Percentiles rank a stretch among this genome's conserved stretches.
Conservation (phyloP, 352 stramenopile genomes). For the Phytophthora meadii region DNA sequence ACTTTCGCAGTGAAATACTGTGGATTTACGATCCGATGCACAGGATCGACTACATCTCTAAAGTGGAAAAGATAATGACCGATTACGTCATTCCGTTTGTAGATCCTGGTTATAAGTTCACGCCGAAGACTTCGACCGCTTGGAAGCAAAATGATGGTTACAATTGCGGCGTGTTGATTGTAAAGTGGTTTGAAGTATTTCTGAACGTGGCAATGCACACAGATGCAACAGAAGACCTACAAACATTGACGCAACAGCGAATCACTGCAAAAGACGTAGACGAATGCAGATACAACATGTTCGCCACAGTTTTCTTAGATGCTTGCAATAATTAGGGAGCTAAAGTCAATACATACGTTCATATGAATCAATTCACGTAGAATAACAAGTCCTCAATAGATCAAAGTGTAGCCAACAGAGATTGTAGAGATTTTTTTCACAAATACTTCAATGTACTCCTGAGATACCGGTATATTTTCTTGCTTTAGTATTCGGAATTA, state of each 20-base stretch:
- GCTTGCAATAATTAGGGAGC: neutral
- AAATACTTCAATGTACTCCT: too few relatives aligned
- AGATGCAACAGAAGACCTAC: neutral
- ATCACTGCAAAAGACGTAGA: neutral
- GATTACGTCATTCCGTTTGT: neutral
- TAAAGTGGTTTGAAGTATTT: conserved; percentile 7
- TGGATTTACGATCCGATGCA: conserved; percentile 8
- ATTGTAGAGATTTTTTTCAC: too few relatives aligned
- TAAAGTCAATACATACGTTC: neutral
- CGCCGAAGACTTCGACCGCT: neutral
- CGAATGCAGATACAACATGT: conserved; percentile 6
- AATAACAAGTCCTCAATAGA: too few relatives aligned
- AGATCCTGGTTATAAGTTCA: neutral
- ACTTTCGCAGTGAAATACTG: conserved; percentile 1
- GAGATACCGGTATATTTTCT: too few relatives aligned
- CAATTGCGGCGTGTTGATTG: conserved; percentile 1
- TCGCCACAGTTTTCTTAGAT: conserved; percentile 1
- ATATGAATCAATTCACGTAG: too few relatives aligned
- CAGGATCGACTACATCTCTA: neutral
- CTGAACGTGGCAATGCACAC: conserved; percentile 1
- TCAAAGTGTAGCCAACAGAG: too few relatives aligned
- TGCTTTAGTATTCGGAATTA: too few relatives aligned
- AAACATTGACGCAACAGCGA: neutral
- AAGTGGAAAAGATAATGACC: conserved; percentile 6
- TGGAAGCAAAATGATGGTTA: conserved; percentile 8